Percentiles rank a stretch among this genome's conserved stretches.
Evolutionary conservation across 148 eudicot genomes (phyloP).

Genomic region (Fallopia convolvulus): DNA sequence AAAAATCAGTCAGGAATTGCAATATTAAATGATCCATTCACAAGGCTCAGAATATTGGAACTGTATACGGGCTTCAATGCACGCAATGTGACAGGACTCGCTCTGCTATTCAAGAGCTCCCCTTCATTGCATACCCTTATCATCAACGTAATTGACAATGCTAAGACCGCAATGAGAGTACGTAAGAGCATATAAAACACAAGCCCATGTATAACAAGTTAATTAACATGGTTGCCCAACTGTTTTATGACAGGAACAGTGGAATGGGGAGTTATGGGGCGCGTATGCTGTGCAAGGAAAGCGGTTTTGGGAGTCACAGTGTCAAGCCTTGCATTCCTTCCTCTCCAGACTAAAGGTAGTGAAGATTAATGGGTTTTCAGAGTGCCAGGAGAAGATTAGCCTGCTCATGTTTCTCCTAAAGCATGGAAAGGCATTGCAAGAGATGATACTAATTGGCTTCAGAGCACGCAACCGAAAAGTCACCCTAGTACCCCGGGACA

Average conservation of each 20-base stretch:
- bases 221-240: neutral
- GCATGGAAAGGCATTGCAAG: slow-evolving; percentile 43
- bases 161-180: slow-evolving; percentile 26
- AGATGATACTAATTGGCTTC: slow-evolving; percentile 25
- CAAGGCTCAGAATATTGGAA: slow-evolving; percentile 25
- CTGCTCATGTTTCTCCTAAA: slow-evolving; percentile 43
- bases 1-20: neutral
- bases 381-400: slow-evolving; percentile 29
- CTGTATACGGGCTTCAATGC: slow-evolving; percentile 22
- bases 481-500: slow-evolving; percentile 24
- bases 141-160: slow-evolving; percentile 24
- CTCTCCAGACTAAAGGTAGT: slow-evolving; percentile 39
- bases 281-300: slow-evolving; percentile 24
- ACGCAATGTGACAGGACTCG: slow-evolving; percentile 29
- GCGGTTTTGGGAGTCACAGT: slow-evolving; percentile 38
- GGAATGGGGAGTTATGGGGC: slow-evolving; percentile 40
- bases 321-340: slow-evolving; percentile 27
- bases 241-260: slow-evolving; percentile 16
- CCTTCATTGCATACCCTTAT: slow-evolving; percentile 34
- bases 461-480: slow-evolving; percentile 23
- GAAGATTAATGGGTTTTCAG: slow-evolving; percentile 36
- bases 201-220: no score
- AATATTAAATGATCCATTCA: slow-evolving; percentile 14
- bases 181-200: slow-evolving; percentile 12
- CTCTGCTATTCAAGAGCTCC: slow-evolving; percentile 34